These are phyloP conservation scores for Phytophthora ramorum DNA, from an alignment of 352 stramenopile genomes.

Conservation along the genomic window DNA sequence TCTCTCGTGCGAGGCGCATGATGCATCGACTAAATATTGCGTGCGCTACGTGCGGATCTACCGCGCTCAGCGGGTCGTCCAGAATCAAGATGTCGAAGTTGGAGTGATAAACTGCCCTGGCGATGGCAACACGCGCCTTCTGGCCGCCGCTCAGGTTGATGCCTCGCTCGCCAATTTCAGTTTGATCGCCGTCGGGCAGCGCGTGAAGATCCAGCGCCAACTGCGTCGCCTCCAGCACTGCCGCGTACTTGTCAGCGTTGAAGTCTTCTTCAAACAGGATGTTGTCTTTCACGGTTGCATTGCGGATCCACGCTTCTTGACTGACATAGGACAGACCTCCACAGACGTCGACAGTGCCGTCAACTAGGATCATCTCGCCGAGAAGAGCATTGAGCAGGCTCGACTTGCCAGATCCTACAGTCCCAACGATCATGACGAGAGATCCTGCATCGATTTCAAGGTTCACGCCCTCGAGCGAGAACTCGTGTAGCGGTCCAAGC, in stretches of 20 bases:
- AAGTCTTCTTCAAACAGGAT: constrained; percentile 46
- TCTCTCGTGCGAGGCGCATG: constrained; percentile 17
- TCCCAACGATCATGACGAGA: constrained; percentile 65
- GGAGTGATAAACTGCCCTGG: constrained; percentile 88
- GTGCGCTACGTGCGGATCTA: constrained; percentile 47
- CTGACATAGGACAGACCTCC: constrained; percentile 80
- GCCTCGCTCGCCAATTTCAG: constrained; percentile 95
- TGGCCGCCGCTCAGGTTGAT: constrained; percentile 95
- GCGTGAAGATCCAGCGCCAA: constrained; percentile 85
- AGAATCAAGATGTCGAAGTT: constrained; percentile 63
- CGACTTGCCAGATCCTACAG: constrained; percentile 59
- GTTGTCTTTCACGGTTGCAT: constrained; percentile 87
- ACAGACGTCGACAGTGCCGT: constrained; percentile 32
- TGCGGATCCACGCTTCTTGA: constrained; percentile 95
- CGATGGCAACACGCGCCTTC: constrained; percentile 87
- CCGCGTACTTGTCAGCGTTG: constrained; percentile 36
- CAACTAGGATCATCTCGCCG: constrained; percentile 52
- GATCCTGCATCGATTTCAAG: constrained; percentile 69
- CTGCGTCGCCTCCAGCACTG: constrained; percentile 78
- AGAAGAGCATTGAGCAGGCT: constrained; percentile 59
- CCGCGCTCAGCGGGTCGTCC: constrained; percentile 47
- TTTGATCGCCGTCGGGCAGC: constrained; percentile 89
- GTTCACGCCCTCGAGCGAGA: constrained; percentile 46
- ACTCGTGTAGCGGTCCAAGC: constrained; percentile 8
- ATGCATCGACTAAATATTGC: constrained; percentile 47